A percentile compares a stretch with the other conserved stretches of the same genome.
Evolutionary conservation across 192 early-diverging fungal species (phyloP).

Genomic region (Coemansia reversa): DNA sequence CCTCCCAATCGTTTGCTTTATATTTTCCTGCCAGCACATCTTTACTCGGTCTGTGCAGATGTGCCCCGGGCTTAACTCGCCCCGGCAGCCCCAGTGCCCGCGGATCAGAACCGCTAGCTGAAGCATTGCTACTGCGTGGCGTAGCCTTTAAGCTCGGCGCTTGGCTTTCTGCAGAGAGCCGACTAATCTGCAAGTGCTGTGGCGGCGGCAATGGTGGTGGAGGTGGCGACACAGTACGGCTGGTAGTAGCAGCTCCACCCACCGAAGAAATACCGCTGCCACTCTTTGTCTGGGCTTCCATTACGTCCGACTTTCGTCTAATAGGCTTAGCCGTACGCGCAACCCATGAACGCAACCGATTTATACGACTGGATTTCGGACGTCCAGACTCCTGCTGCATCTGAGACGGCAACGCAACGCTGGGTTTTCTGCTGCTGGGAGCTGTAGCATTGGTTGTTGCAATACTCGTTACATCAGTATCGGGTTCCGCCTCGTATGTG

Average conservation of each 20-base stretch:
- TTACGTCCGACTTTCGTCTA: constrained; percentile 48
- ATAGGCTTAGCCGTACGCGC: constrained; percentile 52
- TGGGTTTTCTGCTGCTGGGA: constrained; percentile 5
- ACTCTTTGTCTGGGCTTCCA: constrained; percentile 24
- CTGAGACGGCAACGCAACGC: constrained; percentile 1
- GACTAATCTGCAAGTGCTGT: constrained; percentile 1
- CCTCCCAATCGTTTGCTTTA: constrained; percentile 18
- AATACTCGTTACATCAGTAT: not conserved
- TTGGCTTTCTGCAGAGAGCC: constrained; percentile 11
- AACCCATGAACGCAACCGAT: constrained; percentile 52
- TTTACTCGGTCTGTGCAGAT: constrained; percentile 46
- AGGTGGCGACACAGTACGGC: not conserved
- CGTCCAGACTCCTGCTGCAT: constrained; percentile 26
- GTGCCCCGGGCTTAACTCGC: constrained; percentile 13
- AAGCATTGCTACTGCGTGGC: constrained; percentile 10
- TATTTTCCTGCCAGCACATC: constrained; percentile 26
- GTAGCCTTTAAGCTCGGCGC: not conserved
- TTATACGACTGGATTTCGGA: constrained; percentile 52
- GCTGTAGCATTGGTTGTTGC: not conserved
- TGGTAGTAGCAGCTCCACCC: not conserved
- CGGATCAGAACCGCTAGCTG: constrained; percentile 29
- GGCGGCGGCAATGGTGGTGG: not conserved
- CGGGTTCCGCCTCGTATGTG: not conserved
- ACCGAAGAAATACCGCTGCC: constrained; percentile 4
- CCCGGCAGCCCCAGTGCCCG: constrained; percentile 25